Evolutionary conservation across 345 rosid genomes (phyloP).

Genomic region (Erysimum cheiranthoides): DNA sequence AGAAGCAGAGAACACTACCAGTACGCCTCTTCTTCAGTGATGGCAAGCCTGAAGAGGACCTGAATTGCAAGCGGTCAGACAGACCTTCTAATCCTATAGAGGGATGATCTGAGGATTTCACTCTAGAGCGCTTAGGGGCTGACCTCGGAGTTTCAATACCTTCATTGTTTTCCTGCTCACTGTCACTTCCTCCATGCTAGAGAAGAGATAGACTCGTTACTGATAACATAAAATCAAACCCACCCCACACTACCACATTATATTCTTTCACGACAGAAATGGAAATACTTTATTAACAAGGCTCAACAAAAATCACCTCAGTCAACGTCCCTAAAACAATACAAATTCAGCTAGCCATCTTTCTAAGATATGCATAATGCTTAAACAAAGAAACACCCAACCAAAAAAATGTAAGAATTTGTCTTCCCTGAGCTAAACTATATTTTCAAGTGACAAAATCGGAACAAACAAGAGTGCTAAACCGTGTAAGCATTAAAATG

Average conservation of each 20-base stretch:
- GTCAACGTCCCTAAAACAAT: slow-evolving; percentile 1
- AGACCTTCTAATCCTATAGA: slow-evolving; percentile 58
- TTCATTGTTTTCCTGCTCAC: slow-evolving; percentile 71
- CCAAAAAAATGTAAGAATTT: slow-evolving; percentile 4
- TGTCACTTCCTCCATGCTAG: slow-evolving; percentile 73
- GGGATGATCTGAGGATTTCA: slow-evolving; percentile 49
- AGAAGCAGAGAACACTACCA: slow-evolving; percentile 53
- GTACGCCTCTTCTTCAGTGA: slow-evolving; percentile 70
- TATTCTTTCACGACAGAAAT: neutral
- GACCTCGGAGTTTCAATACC: slow-evolving; percentile 51
- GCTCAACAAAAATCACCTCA: slow-evolving; percentile 5
- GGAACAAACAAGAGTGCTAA: slow-evolving; percentile 22
- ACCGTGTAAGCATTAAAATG: neutral
- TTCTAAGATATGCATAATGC: slow-evolving; percentile 18
- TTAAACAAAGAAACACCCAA: slow-evolving; percentile 25
- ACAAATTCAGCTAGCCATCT: slow-evolving; percentile 17
- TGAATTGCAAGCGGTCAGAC: slow-evolving; percentile 70
- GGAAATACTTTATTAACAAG: slow-evolving; percentile 24
- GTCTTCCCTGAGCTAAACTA: slow-evolving; percentile 6
- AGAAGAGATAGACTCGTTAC: slow-evolving; percentile 31
- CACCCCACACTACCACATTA: slow-evolving; percentile 22
- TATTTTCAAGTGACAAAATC: slow-evolving; percentile 22
- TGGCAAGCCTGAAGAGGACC: slow-evolving; percentile 67
- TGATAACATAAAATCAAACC: slow-evolving; percentile 20
- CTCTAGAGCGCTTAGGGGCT: slow-evolving; percentile 61